Evolutionary conservation across 768 basidiomycete genomes (phyloP).

Genomic region (Leccinellum luteum): DNA sequence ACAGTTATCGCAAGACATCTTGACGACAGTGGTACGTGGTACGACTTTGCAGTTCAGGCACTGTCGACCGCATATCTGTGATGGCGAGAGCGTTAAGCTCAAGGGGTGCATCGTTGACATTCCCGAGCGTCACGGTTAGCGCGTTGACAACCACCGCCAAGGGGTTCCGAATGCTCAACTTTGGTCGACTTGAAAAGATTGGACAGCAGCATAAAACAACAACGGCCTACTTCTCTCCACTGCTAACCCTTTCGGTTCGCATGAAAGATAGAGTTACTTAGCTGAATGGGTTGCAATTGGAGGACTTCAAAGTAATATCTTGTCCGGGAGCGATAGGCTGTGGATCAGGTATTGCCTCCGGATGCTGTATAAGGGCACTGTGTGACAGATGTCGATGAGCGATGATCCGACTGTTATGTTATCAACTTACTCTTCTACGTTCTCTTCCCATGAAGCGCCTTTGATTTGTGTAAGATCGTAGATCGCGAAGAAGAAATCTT

Average conservation of each 20-base stretch:
- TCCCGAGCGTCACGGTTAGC: conserved; percentile 94
- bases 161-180: conserved; percentile 82
- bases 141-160: conserved; percentile 92
- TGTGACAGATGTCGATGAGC: conserved; percentile 7
- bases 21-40: conserved; percentile 92
- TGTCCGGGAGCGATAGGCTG: conserved; percentile 59
- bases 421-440: conserved; percentile 63
- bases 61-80: conserved; percentile 87
- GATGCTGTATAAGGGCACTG: conserved; percentile 72
- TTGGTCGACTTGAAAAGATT: conserved; percentile 25
- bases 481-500: conserved; percentile 90
- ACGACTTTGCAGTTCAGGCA: conserved; percentile 80
- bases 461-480: conserved; percentile 91
- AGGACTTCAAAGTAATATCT: conserved; percentile 95
- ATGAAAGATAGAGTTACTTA: conserved; percentile 96
- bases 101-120: conserved; percentile 93
- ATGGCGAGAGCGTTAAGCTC: conserved; percentile 92
- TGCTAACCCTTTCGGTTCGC: conserved; percentile 91
- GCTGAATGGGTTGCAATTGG: conserved; percentile 89
- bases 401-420: not conserved
- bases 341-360: conserved; percentile 71
- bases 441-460: conserved; percentile 87
- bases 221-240: conserved; percentile 79
- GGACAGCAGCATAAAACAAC: not conserved
- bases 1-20: conserved; percentile 90